Conservation (phyloP, 495 filamentous ascomycete genomes). For the Trichoderma erinaceum region DNA sequence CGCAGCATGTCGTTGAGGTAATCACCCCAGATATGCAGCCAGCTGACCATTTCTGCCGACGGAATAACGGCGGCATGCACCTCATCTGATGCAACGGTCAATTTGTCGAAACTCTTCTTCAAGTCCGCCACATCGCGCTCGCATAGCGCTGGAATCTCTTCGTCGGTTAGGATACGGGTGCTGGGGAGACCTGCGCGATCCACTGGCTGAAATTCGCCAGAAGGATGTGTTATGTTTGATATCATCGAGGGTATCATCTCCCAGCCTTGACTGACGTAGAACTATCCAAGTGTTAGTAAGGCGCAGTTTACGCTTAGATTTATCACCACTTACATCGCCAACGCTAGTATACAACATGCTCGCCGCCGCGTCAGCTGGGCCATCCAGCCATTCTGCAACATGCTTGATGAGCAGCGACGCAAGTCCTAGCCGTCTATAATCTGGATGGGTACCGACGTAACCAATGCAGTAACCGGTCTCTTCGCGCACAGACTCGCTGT, state of each 20-base stretch:
- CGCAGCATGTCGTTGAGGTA: slow-evolving; percentile 12
- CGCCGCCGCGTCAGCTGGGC: slow-evolving; percentile 20
- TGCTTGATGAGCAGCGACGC: slow-evolving; percentile 20
- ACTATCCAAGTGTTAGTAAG: neutral
- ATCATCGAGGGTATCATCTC: neutral
- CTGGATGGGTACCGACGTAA: slow-evolving; percentile 21
- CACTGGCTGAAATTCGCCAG: neutral
- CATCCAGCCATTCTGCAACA: slow-evolving; percentile 25
- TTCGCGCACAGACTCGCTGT: slow-evolving; percentile 18
- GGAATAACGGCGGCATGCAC: neutral
- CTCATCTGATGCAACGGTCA: neutral
- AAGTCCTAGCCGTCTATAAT: slow-evolving; percentile 22
- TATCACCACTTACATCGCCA: slow-evolving; percentile 20
- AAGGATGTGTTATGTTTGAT: neutral
- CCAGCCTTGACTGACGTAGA: neutral
- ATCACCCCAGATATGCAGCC: neutral
- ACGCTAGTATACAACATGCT: slow-evolving; percentile 26
- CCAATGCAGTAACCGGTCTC: slow-evolving; percentile 24
- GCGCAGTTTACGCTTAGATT: neutral
- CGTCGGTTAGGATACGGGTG: neutral
- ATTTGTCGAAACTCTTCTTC: neutral
- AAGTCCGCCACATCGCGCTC: neutral
- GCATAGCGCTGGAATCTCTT: neutral
- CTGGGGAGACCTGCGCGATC: neutral
- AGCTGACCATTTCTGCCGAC: neutral